Conservation (phyloP, 768 basidiomycete species). For the Leccinum disarticulatum region DNA sequence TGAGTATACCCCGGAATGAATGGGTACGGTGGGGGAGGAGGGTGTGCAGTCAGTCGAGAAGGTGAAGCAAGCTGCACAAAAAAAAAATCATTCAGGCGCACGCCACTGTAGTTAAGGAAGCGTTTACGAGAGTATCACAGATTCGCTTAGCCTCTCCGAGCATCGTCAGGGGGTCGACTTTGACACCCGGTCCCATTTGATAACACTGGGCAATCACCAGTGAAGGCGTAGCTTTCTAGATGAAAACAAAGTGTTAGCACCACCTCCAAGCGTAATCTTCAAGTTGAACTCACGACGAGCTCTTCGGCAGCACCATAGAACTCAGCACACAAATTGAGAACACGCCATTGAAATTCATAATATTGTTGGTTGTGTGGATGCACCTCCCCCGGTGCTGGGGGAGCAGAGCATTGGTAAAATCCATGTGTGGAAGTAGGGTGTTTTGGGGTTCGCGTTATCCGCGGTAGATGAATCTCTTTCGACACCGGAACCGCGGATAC, state of each 20-base stretch:
- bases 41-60: conserved; percentile 61
- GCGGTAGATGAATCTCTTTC: conserved; percentile 25
- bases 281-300: conserved; percentile 59
- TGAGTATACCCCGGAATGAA: conserved; percentile 41
- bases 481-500: conserved; percentile 36
- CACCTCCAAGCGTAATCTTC: conserved; percentile 8
- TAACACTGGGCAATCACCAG: conserved; percentile 80
- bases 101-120: background rate
- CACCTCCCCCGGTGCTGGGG: conserved; percentile 46
- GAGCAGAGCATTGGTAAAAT: conserved; percentile 46
- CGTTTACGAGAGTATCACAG: conserved; percentile 69
- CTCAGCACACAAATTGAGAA: conserved; percentile 78
- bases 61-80: conserved; percentile 67
- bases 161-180: conserved; percentile 73
- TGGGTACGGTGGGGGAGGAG: conserved; percentile 61
- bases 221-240: conserved; percentile 58
- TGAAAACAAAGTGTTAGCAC: conserved; percentile 9
- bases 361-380: conserved; percentile 73
- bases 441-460: conserved; percentile 25
- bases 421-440: conserved; percentile 35
- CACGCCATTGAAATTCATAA: conserved; percentile 86
- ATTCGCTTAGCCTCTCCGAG: conserved; percentile 74
- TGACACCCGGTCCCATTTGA: conserved; percentile 64
- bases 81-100: conserved; percentile 12
- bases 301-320: conserved; percentile 87